phyloP scores from a whole-genome alignment of 345 rosid species.

The Triadica sebifera region DNA sequence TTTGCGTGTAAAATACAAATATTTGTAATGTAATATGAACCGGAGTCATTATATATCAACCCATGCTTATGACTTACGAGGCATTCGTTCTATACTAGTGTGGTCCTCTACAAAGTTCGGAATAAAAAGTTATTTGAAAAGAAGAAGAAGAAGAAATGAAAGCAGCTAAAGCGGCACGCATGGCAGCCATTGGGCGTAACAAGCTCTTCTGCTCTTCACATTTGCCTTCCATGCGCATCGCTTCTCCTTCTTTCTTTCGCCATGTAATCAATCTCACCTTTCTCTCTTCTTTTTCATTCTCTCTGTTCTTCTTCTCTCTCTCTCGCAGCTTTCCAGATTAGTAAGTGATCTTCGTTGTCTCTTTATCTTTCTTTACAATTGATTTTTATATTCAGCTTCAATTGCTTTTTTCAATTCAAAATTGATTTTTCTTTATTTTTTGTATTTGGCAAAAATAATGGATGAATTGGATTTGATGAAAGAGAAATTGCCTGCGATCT shows the following conservation, averaged over 20 bases:
- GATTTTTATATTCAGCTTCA: no score
- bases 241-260: slow-evolving; percentile 16
- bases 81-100: no score
- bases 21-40: no score
- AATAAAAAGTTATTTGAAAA: no score
- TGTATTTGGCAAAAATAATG: no score
- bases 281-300: not conserved
- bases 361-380: not conserved
- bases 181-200: slow-evolving; percentile 16
- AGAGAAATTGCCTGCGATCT: not conserved
- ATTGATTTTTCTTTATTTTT: no score
- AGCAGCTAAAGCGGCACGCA: slow-evolving; percentile 11
- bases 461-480: no score
- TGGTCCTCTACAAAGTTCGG: no score
- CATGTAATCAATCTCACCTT: not conserved
- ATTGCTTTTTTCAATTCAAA: no score
- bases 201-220: slow-evolving; percentile 11
- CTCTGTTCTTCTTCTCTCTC: not conserved
- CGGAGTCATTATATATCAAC: no score
- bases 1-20: no score
- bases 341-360: not conserved
- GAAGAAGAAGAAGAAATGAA: slow-evolving; percentile 1
- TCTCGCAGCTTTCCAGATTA: not conserved
- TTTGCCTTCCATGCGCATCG: slow-evolving; percentile 30
- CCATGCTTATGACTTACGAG: no score